Base-by-base conservation (phyloP, 2,329 filamentous ascomycete genomes). In the Diplodia corticola region DNA sequence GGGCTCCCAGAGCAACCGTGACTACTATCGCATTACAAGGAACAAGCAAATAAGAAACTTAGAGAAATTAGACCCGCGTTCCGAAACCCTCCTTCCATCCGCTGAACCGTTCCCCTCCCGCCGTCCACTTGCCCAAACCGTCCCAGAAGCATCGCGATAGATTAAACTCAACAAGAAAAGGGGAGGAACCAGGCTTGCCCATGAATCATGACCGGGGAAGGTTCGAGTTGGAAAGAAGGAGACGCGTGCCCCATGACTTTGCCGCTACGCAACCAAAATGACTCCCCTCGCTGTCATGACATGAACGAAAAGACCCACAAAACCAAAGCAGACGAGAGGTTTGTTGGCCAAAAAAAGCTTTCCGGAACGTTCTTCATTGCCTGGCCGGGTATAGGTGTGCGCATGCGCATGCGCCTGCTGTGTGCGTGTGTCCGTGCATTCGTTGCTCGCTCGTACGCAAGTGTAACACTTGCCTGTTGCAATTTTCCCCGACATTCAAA, bases 321-420 rank as follows among this genome's bases (percentile, higher is more conserved):
- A 57, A 59, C 57, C 44, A 61, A 61, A 61, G 57, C 57, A 49
- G 57, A 61, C 40, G 33, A 61, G 44, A 49, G 49, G 57, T 49
- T 7, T 33, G 57, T 24, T 60, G 40, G n/a, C 40, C 17, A 35
- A 61, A 20, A 61, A 61, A 17, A 61, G 44, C 57, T 49, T 46
- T 22, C 26, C 44, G 44, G 48, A 35, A 61, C 57, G 40, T 49
- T 40, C 44, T 49, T 61, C 57, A 61, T 61, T 61, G 57, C 40
- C 57, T 61, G 44, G 44, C 57, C 57, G 40, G 40, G 57, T 61
- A 49, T 61, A 28, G 22, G 26, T 61, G n/a, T 49, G 57, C 13
- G 57, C 57, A 46, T 61, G 44, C 57, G 57, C 57, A 46, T 61
- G 44, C 57, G 57, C 57, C 57, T 61, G 57, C n/a, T 61, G 26